A percentile compares a stretch with the other conserved stretches of the same genome.
Evolutionary conservation across 2,329 filamentous ascomycete species (phyloP).

Genomic region (Fusarium heterosporum): DNA sequence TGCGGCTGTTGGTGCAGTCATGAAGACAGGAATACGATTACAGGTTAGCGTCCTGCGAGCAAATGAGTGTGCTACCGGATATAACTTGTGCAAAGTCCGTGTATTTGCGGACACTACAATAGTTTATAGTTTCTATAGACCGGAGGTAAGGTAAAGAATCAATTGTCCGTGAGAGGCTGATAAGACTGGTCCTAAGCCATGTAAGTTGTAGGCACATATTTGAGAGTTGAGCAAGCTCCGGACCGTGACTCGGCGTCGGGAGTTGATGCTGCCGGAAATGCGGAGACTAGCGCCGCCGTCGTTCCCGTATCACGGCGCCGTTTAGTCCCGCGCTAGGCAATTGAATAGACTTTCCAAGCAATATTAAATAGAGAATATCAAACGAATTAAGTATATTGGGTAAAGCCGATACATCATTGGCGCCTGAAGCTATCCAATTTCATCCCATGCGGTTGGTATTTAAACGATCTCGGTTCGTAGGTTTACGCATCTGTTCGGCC

Average conservation of each 20-base stretch:
- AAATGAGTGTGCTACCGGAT: neutral
- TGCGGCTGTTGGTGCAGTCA: neutral
- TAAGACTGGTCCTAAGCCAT: too few species aligned
- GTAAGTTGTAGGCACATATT: too few species aligned
- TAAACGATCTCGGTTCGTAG: too few species aligned
- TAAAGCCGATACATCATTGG: neutral
- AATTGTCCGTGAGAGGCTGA: neutral
- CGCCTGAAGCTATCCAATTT: too few species aligned
- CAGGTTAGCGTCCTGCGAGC: neutral
- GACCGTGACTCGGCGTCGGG: too few species aligned
- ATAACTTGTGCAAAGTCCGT: slow-evolving; percentile 19
- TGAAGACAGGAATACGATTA: neutral
- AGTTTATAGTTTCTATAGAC: neutral
- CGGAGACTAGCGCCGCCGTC: neutral
- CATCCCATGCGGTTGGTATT: too few species aligned
- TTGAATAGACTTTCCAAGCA: neutral
- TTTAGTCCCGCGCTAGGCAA: neutral
- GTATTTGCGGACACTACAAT: neutral
- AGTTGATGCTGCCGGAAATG: neutral
- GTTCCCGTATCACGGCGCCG: neutral
- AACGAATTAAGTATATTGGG: too few species aligned
- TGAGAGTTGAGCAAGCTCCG: too few species aligned
- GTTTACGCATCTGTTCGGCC: too few species aligned
- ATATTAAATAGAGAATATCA: too few species aligned
- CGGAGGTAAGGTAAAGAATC: neutral